Conservation (phyloP, 768 basidiomycete species). For the Lactifluus subvellereus region DNA sequence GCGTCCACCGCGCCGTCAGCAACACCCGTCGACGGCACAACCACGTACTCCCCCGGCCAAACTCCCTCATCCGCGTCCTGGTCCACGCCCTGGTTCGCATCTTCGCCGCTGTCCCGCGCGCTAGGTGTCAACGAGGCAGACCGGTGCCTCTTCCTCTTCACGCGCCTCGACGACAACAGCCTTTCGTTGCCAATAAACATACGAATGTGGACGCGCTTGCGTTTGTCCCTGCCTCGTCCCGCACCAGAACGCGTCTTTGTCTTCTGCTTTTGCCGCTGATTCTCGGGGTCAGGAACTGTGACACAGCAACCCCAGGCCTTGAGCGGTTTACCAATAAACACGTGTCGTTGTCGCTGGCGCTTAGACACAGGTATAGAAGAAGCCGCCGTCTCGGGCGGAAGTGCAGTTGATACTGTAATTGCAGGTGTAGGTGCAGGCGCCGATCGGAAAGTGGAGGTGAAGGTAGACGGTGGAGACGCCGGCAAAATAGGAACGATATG, state of each 20-base stretch:
- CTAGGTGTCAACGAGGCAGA: not conserved
- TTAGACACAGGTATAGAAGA: not conserved
- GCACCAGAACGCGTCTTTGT: not conserved
- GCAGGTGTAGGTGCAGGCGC: not conserved
- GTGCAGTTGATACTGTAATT: not conserved
- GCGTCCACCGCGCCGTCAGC: not conserved
- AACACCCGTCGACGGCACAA: not conserved
- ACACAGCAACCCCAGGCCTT: constrained; percentile 11
- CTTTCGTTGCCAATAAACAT: not conserved
- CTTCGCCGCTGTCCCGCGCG: not conserved
- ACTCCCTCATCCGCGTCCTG: not conserved
- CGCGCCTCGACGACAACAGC: not conserved
- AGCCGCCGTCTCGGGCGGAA: not conserved
- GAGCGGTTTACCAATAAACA: constrained; percentile 6
- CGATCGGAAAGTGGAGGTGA: not conserved
- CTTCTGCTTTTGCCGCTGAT: not conserved
- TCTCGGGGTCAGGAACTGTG: not conserved
- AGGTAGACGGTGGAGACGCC: not conserved
- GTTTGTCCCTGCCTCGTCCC: not conserved
- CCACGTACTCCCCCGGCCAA: constrained; percentile 6
- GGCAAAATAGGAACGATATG: not conserved
- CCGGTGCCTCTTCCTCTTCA: not conserved
- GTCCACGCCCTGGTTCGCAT: not conserved
- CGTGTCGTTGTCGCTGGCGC: not conserved
- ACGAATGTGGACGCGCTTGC: not conserved